phyloP scores from a whole-genome alignment of 108 stramenopile genomes.

The Nannochloropsis salina region DNA sequence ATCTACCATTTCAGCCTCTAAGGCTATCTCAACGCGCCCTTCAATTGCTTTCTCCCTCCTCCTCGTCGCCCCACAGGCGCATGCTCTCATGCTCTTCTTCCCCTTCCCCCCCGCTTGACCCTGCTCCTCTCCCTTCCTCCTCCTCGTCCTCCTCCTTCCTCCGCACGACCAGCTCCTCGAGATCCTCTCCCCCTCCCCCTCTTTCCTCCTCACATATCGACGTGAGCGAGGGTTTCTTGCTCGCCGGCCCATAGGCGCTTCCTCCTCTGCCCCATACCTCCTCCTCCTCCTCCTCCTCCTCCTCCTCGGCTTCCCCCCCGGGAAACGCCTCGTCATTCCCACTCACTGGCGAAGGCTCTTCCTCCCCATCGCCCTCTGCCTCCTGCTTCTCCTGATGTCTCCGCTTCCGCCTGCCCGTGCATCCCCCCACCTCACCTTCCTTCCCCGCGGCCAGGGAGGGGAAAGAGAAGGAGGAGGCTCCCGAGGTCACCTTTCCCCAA shows the following conservation, averaged over 20 bases:
- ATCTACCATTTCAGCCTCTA: background rate
- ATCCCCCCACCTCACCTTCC: too few relatives aligned
- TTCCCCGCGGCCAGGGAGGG: too few relatives aligned
- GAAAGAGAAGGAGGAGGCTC: too few relatives aligned
- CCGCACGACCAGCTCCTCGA: background rate
- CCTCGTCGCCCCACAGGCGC: background rate
- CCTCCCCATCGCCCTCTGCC: background rate
- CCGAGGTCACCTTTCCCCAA: too few relatives aligned
- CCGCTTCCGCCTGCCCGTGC: too few relatives aligned
- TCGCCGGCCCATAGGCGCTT: too few relatives aligned
- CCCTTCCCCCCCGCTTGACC: background rate
- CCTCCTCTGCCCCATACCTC: background rate
- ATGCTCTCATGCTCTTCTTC: background rate
- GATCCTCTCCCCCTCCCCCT: slow-evolving; percentile 9
- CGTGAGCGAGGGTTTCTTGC: background rate
- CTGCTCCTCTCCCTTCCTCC: background rate
- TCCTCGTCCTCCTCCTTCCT: background rate
- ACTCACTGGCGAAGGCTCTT: background rate
- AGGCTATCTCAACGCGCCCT: background rate
- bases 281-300: background rate
- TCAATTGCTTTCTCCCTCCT: background rate
- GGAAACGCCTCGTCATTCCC: background rate
- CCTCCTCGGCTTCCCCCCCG: background rate
- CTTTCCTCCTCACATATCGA: background rate
- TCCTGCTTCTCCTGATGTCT: background rate